A percentile compares a stretch with the other conserved stretches of the same genome.
Conservation (phyloP, 805 yeast species). For the Barnettozyma sp. region DNA sequence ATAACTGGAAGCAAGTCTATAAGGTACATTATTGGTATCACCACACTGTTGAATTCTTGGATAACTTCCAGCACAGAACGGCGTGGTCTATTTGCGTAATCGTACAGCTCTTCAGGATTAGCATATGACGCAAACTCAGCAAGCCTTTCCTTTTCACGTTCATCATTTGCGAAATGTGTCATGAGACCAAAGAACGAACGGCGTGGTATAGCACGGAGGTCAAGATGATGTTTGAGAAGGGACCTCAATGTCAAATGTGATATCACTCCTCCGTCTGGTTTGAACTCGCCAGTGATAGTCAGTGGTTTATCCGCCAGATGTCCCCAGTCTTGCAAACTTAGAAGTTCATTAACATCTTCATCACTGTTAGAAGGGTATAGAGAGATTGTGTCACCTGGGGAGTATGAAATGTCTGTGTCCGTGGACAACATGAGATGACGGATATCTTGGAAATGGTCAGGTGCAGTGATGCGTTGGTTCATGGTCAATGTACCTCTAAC, state of each 20-base stretch:
- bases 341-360: constrained; percentile 52
- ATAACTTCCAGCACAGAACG: constrained; percentile 80
- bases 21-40: constrained; percentile 67
- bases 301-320: constrained; percentile 58
- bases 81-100: constrained; percentile 91
- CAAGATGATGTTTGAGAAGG: constrained; percentile 72
- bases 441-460: constrained; percentile 86
- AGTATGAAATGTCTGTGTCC: constrained; percentile 29
- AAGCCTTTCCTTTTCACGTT: constrained; percentile 68
- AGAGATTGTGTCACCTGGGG: constrained; percentile 78
- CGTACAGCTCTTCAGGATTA: constrained; percentile 74
- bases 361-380: constrained; percentile 70
- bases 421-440: constrained; percentile 39
- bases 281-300: constrained; percentile 21
- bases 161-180: constrained; percentile 71
- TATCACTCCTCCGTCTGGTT: constrained; percentile 55
- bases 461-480: constrained; percentile 58
- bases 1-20: constrained; percentile 74
- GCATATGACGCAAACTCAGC: constrained; percentile 65
- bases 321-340: constrained; percentile 69
- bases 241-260: constrained; percentile 60
- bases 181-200: constrained; percentile 69
- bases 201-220: constrained; percentile 75
- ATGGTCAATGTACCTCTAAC: constrained; percentile 38
- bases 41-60: constrained; percentile 70